These are phyloP conservation scores for Dictyostelium brefeldianum DNA, from an alignment of 78 protist species.

Conservation along the genomic window DNA sequence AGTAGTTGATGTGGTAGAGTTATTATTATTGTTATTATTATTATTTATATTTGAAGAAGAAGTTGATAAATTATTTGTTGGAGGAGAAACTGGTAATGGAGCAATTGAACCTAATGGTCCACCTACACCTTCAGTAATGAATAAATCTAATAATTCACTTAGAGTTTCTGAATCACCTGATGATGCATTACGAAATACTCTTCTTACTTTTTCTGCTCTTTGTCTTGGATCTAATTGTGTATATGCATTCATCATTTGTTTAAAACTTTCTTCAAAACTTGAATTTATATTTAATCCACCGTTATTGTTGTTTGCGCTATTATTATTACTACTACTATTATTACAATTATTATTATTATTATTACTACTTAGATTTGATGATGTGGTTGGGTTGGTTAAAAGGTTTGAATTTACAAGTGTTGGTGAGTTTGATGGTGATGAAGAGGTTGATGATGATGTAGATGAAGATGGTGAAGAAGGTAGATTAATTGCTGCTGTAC, in stretches of 20 bases:
- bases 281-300: neutral
- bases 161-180: constrained; percentile 39
- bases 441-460: neutral
- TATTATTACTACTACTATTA: neutral
- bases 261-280: constrained; percentile 60
- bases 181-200: constrained; percentile 57
- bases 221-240: constrained; percentile 69
- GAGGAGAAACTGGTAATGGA: constrained; percentile 41
- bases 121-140: constrained; percentile 72
- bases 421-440: neutral
- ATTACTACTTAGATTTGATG: neutral
- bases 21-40: constrained; percentile 19
- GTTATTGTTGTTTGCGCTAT: neutral
- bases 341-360: neutral
- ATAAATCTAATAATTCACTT: constrained; percentile 42
- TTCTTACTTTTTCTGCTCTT: constrained; percentile 66
- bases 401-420: neutral
- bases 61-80: neutral
- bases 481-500: neutral
- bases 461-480: constrained; percentile 6
- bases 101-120: constrained; percentile 59
- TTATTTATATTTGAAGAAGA: neutral
- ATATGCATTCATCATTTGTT: constrained; percentile 64
- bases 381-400: neutral
- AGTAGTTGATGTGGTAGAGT: neutral